Percentiles rank a stretch among this genome's conserved stretches.
Conservation (phyloP, 345 rosid species). For the rapeseed (Brassica napus) region DNA sequence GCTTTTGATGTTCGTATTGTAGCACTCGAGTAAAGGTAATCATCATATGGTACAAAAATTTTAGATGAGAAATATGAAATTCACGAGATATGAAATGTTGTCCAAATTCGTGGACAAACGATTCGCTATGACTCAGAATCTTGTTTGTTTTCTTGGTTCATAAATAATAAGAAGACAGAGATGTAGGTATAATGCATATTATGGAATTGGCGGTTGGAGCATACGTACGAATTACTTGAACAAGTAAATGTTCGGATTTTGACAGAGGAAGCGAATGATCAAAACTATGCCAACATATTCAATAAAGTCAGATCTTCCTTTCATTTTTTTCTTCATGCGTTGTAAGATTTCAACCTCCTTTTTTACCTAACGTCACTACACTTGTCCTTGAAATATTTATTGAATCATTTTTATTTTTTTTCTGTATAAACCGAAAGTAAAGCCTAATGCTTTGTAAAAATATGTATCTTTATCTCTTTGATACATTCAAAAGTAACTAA, state of each 20-base stretch:
- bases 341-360: slow-evolving; percentile 9
- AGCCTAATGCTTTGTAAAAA: not conserved
- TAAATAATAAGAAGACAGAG: slow-evolving; percentile 23
- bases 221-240: slow-evolving; percentile 41
- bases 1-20: slow-evolving; percentile 16
- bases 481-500: not conserved
- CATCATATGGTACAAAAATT: slow-evolving; percentile 26
- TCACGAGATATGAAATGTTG: slow-evolving; percentile 39
- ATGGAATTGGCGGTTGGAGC: slow-evolving; percentile 39
- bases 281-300: slow-evolving; percentile 38
- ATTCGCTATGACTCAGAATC: slow-evolving; percentile 31
- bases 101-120: slow-evolving; percentile 38
- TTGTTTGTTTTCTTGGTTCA: not conserved
- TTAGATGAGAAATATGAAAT: slow-evolving; percentile 27
- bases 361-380: slow-evolving; percentile 26
- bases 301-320: slow-evolving; percentile 25
- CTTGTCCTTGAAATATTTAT: slow-evolving; percentile 25
- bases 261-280: slow-evolving; percentile 34
- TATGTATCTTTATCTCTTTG: not conserved
- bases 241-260: slow-evolving; percentile 38
- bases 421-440: not conserved
- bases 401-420: slow-evolving; percentile 11
- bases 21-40: slow-evolving; percentile 34
- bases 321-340: slow-evolving; percentile 15
- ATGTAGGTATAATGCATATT: slow-evolving; percentile 36